A percentile compares a stretch with the other conserved stretches of the same genome.
phyloP scores from a whole-genome alignment of 495 filamentous ascomycete species.

The Mytilinidion resinicola region DNA sequence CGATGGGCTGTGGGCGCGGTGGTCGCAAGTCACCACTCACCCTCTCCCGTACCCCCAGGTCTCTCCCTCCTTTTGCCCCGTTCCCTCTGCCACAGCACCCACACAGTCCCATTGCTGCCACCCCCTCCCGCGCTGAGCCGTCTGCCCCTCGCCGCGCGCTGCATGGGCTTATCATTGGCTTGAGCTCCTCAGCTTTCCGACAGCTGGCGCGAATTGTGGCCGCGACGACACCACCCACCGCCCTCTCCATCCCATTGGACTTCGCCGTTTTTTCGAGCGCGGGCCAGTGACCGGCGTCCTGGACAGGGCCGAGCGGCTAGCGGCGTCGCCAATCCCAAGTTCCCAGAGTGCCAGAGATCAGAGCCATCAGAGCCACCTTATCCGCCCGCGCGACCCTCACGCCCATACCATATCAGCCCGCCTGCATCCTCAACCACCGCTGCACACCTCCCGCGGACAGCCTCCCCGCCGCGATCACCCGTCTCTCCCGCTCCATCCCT shows the following conservation, averaged over 20 bases:
- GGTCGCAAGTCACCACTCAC: background rate
- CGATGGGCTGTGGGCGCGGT: background rate
- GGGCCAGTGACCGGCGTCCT: too few species aligned
- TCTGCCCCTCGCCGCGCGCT: background rate
- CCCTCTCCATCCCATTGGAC: background rate
- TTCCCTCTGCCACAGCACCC: background rate
- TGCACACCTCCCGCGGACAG: too few species aligned
- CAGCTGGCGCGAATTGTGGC: background rate
- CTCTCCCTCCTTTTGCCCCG: background rate
- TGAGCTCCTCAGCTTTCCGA: background rate
- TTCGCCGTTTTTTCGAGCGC: background rate
- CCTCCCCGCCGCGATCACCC: too few species aligned
- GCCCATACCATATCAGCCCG: too few species aligned
- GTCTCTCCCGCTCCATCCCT: too few species aligned
- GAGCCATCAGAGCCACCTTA: background rate
- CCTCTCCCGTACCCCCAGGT: background rate
- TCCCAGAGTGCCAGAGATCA: background rate
- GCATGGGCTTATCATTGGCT: background rate
- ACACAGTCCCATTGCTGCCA: background rate
- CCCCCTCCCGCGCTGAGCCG: background rate
- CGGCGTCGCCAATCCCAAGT: too few species aligned
- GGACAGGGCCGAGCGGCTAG: too few species aligned
- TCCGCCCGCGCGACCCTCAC: too few species aligned
- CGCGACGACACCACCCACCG: background rate
- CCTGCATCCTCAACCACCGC: too few species aligned